A percentile compares a stretch with the other conserved stretches of the same genome.
These are phyloP conservation scores for Straminergon stramineum DNA, from an alignment of 225 moss, liverwort and hornwort genomes.

Conservation along the genomic window DNA sequence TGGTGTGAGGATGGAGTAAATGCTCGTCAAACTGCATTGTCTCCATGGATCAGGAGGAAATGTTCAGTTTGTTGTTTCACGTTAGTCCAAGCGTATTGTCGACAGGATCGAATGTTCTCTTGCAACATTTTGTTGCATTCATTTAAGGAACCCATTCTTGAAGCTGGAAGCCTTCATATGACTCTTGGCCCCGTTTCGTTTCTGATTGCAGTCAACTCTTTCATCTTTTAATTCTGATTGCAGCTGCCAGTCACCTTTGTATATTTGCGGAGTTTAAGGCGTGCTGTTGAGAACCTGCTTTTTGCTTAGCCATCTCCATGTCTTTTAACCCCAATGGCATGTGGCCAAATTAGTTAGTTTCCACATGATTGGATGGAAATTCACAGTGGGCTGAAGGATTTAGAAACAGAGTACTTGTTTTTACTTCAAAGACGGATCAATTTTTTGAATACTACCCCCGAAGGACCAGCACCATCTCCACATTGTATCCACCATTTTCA, in stretches of 20 bases:
- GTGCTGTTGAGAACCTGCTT: background rate
- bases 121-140: slow-evolving; percentile 1
- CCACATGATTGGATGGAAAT: background rate
- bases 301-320: background rate
- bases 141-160: background rate
- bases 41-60: background rate
- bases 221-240: background rate
- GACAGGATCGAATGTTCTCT: background rate
- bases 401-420: no score
- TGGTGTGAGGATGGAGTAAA: background rate
- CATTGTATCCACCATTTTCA: background rate
- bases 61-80: background rate
- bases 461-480: background rate
- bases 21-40: background rate
- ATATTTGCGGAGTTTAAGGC: background rate
- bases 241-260: background rate
- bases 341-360: no score
- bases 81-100: background rate
- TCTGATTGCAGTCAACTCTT: background rate
- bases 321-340: background rate
- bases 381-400: background rate
- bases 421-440: no score
- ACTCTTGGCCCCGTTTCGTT: background rate
- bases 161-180: background rate
- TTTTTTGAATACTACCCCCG: background rate